Conservation (phyloP, 805 yeast genomes). For the Pichia gijzeniarum region DNA sequence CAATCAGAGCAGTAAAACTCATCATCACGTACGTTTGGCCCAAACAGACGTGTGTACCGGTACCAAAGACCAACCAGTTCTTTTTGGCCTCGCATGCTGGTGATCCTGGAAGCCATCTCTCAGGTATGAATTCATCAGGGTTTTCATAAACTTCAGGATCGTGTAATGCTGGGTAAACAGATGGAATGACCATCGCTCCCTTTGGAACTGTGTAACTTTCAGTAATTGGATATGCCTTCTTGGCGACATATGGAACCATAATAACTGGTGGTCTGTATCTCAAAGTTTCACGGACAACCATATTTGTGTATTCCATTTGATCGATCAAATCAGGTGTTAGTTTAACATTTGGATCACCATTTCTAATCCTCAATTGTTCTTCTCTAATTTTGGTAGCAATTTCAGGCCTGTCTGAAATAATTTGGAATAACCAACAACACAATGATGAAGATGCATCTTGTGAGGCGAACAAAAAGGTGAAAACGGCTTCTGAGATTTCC, state of each 20-base stretch:
- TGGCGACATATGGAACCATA: constrained; percentile 96
- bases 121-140: constrained; percentile 93
- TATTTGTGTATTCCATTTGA: constrained; percentile 78
- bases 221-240: constrained; percentile 77
- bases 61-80: constrained; percentile 95
- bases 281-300: constrained; percentile 87
- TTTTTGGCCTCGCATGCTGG: constrained; percentile 69
- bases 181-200: constrained; percentile 96
- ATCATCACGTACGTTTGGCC: constrained; percentile 93
- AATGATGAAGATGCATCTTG: constrained; percentile 97
- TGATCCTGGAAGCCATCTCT: constrained; percentile 85
- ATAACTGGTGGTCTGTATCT: constrained; percentile 96
- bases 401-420: constrained; percentile 93
- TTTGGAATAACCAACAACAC: constrained; percentile 97
- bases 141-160: constrained; percentile 95
- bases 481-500: constrained; percentile 93
- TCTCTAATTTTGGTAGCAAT: constrained; percentile 79
- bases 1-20: constrained; percentile 83
- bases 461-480: constrained; percentile 94
- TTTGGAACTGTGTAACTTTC: constrained; percentile 87
- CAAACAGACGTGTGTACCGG: constrained; percentile 94
- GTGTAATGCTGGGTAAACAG: constrained; percentile 91
- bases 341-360: constrained; percentile 59
- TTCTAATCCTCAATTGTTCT: constrained; percentile 82
- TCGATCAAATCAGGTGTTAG: constrained; percentile 72